These are phyloP conservation scores for Populus davidiana DNA, from an alignment of 345 rosid genomes.

Conservation along the genomic window DNA sequence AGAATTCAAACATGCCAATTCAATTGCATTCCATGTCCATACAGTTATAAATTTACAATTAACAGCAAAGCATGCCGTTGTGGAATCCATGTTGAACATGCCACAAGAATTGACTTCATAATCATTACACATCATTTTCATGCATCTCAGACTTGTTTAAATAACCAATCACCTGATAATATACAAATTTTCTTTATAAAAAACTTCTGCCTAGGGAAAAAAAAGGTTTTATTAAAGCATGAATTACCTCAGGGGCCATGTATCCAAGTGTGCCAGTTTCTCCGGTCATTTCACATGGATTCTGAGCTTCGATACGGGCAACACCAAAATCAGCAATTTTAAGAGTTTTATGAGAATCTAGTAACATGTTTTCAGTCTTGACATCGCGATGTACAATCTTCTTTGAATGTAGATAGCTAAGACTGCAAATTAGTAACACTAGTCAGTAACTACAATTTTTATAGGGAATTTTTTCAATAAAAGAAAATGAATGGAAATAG, in stretches of 20 bases:
- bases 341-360: conserved; percentile 54
- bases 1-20: neutral
- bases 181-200: neutral
- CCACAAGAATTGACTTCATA: neutral
- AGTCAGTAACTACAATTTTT: neutral
- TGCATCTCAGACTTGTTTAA: neutral
- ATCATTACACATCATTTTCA: neutral
- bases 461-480: neutral
- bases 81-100: neutral
- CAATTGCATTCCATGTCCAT: neutral
- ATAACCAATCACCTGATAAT: neutral
- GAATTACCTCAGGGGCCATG: conserved; percentile 95
- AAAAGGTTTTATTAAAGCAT: conserved; percentile 3
- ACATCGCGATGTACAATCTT: conserved; percentile 97
- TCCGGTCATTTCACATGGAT: conserved; percentile 94
- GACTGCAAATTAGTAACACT: conserved; percentile 43
- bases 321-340: conserved; percentile 98
- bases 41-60: neutral
- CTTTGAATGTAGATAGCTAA: conserved; percentile 82
- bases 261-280: conserved; percentile 96
- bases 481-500: neutral
- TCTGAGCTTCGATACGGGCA: conserved; percentile 95
- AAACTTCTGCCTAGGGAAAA: neutral
- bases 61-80: neutral
- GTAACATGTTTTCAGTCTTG: conserved; percentile 86